Percentiles rank a stretch among this genome's conserved stretches.
Conservation (phyloP, 148 eudicot species). For the Simmondsia chinensis region DNA sequence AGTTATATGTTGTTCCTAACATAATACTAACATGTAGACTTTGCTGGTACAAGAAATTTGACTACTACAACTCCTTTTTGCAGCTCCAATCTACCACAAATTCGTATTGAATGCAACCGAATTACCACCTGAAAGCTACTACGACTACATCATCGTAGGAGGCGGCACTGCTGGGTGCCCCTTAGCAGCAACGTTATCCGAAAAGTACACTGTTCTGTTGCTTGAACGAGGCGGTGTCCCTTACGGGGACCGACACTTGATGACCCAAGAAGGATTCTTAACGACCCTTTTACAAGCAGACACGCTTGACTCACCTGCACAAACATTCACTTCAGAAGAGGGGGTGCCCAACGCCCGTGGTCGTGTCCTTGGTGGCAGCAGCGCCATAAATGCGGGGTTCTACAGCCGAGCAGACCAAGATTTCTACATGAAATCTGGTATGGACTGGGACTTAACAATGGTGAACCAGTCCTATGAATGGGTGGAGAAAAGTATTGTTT, state of each 20-base stretch:
- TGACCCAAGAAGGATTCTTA: conserved; percentile 76
- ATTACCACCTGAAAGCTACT: conserved; percentile 55
- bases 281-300: conserved; percentile 43
- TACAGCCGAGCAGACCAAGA: conserved; percentile 72
- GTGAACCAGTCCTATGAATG: conserved; percentile 74
- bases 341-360: conserved; percentile 96
- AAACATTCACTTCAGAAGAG: conserved; percentile 79
- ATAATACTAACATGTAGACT: neutral
- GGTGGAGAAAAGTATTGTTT: conserved; percentile 79
- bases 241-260: conserved; percentile 47
- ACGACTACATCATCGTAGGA: conserved; percentile 76
- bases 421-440: conserved; percentile 40
- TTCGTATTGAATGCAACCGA: conserved; percentile 66
- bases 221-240: conserved; percentile 83
- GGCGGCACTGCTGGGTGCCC: conserved; percentile 96
- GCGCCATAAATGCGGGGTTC: conserved; percentile 86
- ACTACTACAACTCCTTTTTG: neutral
- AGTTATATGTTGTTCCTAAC: neutral
- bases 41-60: conserved; percentile 1
- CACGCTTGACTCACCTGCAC: conserved; percentile 54
- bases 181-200: conserved; percentile 69
- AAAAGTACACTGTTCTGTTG: conserved; percentile 44
- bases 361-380: conserved; percentile 90
- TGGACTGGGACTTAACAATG: conserved; percentile 47
- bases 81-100: conserved; percentile 65